Base-by-base conservation (phyloP, 2,329 filamentous ascomycete species). In the Beauveria sp. region DNA sequence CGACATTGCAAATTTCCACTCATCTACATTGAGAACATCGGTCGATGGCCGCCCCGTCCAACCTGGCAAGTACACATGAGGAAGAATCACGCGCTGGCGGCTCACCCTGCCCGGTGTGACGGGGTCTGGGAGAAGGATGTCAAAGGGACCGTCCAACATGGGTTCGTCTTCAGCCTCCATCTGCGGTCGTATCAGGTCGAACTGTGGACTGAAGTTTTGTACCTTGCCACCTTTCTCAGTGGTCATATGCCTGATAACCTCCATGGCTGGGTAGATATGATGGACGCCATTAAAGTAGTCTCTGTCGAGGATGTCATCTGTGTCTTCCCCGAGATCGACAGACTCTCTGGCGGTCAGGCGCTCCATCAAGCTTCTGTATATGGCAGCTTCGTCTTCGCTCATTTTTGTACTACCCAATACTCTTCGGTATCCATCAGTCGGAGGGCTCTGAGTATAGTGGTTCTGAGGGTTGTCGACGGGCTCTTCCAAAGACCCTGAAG, bases 61-160 rank as follows among this genome's bases (percentile, higher is more conserved):
- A 20, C 52, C 59, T 1, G 43, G 43, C 26, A 61, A 28, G 52
- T 18, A 44, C 6, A 61, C 9, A 8, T 61, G 59, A 10, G 20
- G 41, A 9, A 55, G 51, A 3, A 20, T 8, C 6, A 61, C n/a
- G 37, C 10, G 18, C 22, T 16, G 16, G 8, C 2, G 3, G 1
- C 8, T 16, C 24, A 5, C 0, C 14, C 3, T 3, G 30, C 18
- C 30, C 7, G 46, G 30, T 18, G 2, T 4, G 28, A 18, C 12
- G 14, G 55, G 37, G 46, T 43, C 8, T 37, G 37, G 43, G 34
- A 16, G 30, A 10, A 3, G 34, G 7, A 22, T 4, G 2, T 43
- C 24, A 12, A 59, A 37, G 5, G 37, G 40, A 16, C 24, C n/a
- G 2, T 24, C 24, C 2, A 41, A 9, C 54, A 37, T 56, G 18